Evolutionary conservation across 257 asterid genomes (phyloP), one percentile per base, ranked within the genome.

Genomic region (Lycium barbarum): DNA sequence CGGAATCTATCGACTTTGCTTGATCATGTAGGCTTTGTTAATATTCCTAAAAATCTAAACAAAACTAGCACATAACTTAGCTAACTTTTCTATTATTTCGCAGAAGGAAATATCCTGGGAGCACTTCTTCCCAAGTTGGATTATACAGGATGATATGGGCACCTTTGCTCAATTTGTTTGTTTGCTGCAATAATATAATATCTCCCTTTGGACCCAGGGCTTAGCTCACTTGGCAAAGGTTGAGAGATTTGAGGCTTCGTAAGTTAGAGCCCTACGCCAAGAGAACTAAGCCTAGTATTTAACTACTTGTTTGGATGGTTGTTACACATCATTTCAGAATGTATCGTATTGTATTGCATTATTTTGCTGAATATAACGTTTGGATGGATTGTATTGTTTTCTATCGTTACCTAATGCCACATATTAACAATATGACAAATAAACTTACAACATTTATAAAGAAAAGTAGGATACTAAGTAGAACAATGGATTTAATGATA

Each of bases 61-160:
- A 36, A 68, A 66, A 68, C 78, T 38, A 38, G 76, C 78, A 68
- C 51, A 67, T 67, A 14, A 67, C 14, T 67, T 15, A 14, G 76
- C 51, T 5, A 1, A 67, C 14, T 2, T 35, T 5, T 67, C 49
- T 3, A 14, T 8, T 0, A 67, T 22, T 66, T 66, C 0, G 2
- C 33, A 26, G 10, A 66, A 66, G 47, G 47, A 35, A 35, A 66
- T 35, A 35, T 67, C 47, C 35, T 2, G 47, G 49, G 11, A 67
- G 74, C 11, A 35, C 49, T 35, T 35, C 47, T 7, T 66, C 20
- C 49, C 74, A 67, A 67, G 49, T 4, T 67, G 74, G 49, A 33
- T 67, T 67, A 6, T 14, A 35, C 2, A 14, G 18, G 10, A 35
- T 35, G 18, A 67, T 6, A 35, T 67, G 11, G 22, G 45, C 49